Base-by-base conservation (phyloP, 805 yeast genomes). In the Wickerhamiella kurtzmanii region DNA sequence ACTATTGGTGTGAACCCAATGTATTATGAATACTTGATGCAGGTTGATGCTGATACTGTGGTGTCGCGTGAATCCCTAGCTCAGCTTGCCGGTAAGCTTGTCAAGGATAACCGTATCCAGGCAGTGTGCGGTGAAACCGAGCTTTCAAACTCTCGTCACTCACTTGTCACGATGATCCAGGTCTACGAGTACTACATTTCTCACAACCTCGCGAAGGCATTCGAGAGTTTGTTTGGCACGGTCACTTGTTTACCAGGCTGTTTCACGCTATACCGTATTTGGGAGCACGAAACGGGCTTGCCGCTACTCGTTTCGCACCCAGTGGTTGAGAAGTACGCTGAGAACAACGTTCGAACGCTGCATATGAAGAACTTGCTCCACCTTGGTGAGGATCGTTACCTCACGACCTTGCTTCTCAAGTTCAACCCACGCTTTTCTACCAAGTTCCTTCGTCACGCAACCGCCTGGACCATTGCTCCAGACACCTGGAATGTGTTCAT, bases 171-270 rank as follows among this genome's bases (percentile, higher is more conserved):
- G 1, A 72, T 74, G 59, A 74, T 76, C 54, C 81, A 76, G 60
- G 81, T 76, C 40, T 76, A 76, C 56, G 81, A 76, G 52, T 76
- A 76, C 62, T 76, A 74, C 58, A 75, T 76, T 54, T 75, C 80
- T 22, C 81, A 76, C 58, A 77, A 76, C 59, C 72, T 75, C 57
- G 73, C 79, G 15, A 76, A 76, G 60, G 80, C 80, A 0, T 76
- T 76, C 56, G 82, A 76, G 59, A 69, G 76, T 18, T 68, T 76
- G 41, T 76, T 76, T 53, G 81, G 81, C 37, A 72, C 76, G 50
- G 80, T 76, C 25, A 76, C 82, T 3, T 76, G 82, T 68, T 66
- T 76, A 50, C 82, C 82, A 1, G 82, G 82, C 22, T 76, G 82
- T 66, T 76, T 76, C 70, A 63, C 73, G 17, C 71, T 76, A 70